Percentiles rank a stretch among this genome's conserved stretches.
Evolutionary conservation across 2,329 filamentous ascomycete species (phyloP).

Genomic region (Coniochaeta pulveracea): DNA sequence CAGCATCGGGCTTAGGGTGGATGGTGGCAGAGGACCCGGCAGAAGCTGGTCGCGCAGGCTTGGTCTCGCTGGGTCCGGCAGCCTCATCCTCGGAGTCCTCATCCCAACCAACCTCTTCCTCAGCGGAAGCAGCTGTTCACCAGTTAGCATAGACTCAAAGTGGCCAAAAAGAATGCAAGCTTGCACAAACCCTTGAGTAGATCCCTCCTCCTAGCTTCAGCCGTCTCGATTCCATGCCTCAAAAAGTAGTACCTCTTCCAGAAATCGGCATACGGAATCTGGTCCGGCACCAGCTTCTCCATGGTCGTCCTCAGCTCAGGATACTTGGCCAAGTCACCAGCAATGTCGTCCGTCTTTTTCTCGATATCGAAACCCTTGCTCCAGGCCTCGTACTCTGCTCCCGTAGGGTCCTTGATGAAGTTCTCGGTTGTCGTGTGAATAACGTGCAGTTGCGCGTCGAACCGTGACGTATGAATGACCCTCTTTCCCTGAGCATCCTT

Average conservation of each 20-base stretch:
- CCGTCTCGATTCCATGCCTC: slow-evolving; percentile 82
- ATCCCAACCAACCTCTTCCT: slow-evolving; percentile 27
- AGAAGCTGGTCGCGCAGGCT: slow-evolving; percentile 30
- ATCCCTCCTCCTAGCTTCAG: slow-evolving; percentile 80
- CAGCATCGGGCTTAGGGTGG: slow-evolving; percentile 29
- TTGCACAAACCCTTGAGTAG: slow-evolving; percentile 49
- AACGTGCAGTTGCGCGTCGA: slow-evolving; percentile 91
- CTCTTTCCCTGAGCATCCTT: slow-evolving; percentile 84
- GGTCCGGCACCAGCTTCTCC: slow-evolving; percentile 91
- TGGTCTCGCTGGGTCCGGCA: slow-evolving; percentile 15
- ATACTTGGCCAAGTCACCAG: slow-evolving; percentile 73
- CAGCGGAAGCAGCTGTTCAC: slow-evolving; percentile 48
- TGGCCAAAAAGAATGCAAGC: slow-evolving; percentile 10
- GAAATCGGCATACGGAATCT: slow-evolving; percentile 79
- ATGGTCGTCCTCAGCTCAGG: slow-evolving; percentile 77
- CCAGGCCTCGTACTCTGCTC: slow-evolving; percentile 66
- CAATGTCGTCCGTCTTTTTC: slow-evolving; percentile 74
- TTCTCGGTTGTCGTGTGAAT: slow-evolving; percentile 78
- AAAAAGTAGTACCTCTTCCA: slow-evolving; percentile 96
- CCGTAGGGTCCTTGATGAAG: slow-evolving; percentile 71
- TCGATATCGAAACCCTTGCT: slow-evolving; percentile 66
- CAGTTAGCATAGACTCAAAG: slow-evolving; percentile 20
- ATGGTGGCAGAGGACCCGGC: slow-evolving; percentile 49
- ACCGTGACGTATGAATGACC: slow-evolving; percentile 86
- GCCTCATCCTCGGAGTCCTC: slow-evolving; percentile 25